phyloP scores from a whole-genome alignment of 1,139 yeast genomes.

The Yamadazyma triangularis region DNA sequence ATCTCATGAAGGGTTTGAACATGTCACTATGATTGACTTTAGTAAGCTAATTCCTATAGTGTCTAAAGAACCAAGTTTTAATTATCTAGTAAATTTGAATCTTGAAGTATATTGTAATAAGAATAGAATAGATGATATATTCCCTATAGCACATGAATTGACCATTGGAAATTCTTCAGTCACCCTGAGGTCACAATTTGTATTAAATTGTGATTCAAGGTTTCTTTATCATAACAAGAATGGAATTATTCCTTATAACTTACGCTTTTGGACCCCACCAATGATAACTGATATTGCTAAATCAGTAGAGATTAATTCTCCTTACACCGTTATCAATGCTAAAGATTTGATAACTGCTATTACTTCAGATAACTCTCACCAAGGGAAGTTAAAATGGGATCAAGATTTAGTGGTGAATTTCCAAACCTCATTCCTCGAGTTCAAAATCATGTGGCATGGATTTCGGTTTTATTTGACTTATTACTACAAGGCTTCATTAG shows the following conservation, averaged over 20 bases:
- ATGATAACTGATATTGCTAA: conserved; percentile 20
- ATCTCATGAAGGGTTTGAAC: neutral
- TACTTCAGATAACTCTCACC: neutral
- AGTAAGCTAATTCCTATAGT: conserved; percentile 1
- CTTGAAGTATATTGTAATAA: conserved; percentile 14
- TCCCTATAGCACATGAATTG: conserved; percentile 6
- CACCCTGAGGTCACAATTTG: conserved; percentile 9
- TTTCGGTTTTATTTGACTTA: conserved; percentile 52
- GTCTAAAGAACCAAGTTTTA: conserved; percentile 10
- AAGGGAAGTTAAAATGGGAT: neutral
- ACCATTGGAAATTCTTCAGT: neutral
- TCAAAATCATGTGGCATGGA: conserved; percentile 46
- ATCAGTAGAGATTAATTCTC: conserved; percentile 10
- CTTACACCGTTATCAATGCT: conserved; percentile 2
- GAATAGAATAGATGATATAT: conserved; percentile 14
- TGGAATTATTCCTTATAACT: conserved; percentile 29
- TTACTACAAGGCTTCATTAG: conserved; percentile 43
- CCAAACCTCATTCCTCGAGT: conserved; percentile 12
- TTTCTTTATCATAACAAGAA: conserved; percentile 26
- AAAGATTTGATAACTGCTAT: conserved; percentile 2
- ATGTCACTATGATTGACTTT: neutral
- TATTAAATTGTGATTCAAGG: conserved; percentile 29
- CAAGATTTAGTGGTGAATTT: conserved; percentile 9
- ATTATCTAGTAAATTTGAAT: conserved; percentile 12
- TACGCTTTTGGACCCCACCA: conserved; percentile 38